phyloP scores from a whole-genome alignment of 108 stramenopile species.

The Cyclotella cryptica region DNA sequence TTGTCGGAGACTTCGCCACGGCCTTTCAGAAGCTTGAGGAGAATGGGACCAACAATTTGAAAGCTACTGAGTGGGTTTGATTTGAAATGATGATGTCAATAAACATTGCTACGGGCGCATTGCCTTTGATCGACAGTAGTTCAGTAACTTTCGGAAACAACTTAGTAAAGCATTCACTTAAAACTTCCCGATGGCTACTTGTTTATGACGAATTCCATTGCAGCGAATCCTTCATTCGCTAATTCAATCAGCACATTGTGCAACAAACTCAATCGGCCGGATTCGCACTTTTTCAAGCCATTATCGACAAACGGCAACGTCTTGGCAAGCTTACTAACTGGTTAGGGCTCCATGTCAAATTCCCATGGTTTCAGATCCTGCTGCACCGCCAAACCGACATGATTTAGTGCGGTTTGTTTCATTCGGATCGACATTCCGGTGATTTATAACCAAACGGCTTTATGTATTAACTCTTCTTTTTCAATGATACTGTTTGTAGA shows the following conservation, averaged over 20 bases:
- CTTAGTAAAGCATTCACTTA: background rate
- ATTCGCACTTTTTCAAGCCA: conserved; percentile 68
- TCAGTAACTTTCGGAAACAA: background rate
- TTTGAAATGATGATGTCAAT: background rate
- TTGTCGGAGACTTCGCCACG: conserved; percentile 77
- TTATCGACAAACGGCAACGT: conserved; percentile 83
- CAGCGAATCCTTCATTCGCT: no score
- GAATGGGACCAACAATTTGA: conserved; percentile 58
- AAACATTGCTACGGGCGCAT: conserved; percentile 17
- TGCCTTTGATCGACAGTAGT: conserved; percentile 34
- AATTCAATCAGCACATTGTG: conserved; percentile 5
- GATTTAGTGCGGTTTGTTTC: no score
- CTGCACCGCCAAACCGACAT: conserved; percentile 82
- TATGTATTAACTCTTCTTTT: no score
- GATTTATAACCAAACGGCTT: no score
- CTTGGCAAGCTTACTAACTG: conserved; percentile 69
- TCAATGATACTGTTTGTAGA: conserved; percentile 3
- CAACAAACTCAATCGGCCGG: conserved; percentile 61
- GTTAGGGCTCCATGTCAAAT: conserved; percentile 77
- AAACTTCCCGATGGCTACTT: no score
- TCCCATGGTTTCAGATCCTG: conserved; percentile 86
- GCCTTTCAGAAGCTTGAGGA: conserved; percentile 82
- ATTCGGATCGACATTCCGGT: conserved; percentile 81
- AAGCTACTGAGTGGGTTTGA: conserved; percentile 56
- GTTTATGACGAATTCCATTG: no score